Conservation (phyloP, 768 basidiomycete genomes). For the Kondoa malvinella region DNA sequence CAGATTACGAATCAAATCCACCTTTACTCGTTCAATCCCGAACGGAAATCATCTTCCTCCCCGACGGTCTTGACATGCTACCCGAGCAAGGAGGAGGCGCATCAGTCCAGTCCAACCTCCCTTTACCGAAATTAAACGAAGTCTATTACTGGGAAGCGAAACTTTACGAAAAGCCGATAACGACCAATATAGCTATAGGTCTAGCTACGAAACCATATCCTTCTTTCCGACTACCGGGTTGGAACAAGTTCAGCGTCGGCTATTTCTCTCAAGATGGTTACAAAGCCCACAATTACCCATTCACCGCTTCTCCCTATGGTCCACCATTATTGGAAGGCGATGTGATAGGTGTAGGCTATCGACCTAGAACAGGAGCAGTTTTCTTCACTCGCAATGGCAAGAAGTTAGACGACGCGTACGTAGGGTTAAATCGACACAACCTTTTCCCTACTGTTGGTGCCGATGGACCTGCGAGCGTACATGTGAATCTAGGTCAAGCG, state of each 20-base stretch:
- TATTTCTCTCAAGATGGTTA: slow-evolving; percentile 84
- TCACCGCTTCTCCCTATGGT: slow-evolving; percentile 68
- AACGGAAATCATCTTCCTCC: slow-evolving; percentile 91
- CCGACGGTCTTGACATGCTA: slow-evolving; percentile 35
- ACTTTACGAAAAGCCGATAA: slow-evolving; percentile 85
- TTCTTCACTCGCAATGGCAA: slow-evolving; percentile 97
- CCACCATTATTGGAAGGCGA: slow-evolving; percentile 79
- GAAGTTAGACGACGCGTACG: slow-evolving; percentile 87
- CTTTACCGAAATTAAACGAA: slow-evolving; percentile 91
- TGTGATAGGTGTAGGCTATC: slow-evolving; percentile 85
- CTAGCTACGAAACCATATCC: slow-evolving; percentile 95
- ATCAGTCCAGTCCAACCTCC: slow-evolving; percentile 88
- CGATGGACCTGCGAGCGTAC: slow-evolving; percentile 86
- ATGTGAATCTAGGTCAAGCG: slow-evolving; percentile 92
- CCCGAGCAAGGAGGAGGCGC: slow-evolving; percentile 88
- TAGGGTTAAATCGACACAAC: slow-evolving; percentile 75
- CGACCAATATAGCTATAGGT: slow-evolving; percentile 78
- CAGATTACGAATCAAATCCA: slow-evolving; percentile 77
- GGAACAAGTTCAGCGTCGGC: slow-evolving; percentile 70
- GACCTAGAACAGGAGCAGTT: slow-evolving; percentile 90
- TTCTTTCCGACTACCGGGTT: slow-evolving; percentile 55
- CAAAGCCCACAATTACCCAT: slow-evolving; percentile 93
- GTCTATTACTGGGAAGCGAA: slow-evolving; percentile 99
- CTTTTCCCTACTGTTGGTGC: slow-evolving; percentile 95
- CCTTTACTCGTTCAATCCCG: slow-evolving; percentile 84